Conservation (phyloP, 192 early-diverging fungal genomes). For the Chytriomyces sp. region DNA sequence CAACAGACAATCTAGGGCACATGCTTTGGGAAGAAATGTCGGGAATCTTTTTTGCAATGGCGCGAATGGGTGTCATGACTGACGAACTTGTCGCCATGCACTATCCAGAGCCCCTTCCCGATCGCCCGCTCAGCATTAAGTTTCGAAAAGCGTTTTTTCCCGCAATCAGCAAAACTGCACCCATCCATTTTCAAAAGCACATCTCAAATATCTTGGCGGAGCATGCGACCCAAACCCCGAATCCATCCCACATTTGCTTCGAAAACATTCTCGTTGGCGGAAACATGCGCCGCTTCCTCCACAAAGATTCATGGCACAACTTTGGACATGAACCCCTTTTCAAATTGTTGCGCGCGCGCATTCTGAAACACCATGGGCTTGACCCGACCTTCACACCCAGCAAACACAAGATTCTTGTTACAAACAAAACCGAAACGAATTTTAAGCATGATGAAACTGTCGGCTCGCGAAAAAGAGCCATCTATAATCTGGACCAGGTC, state of each 20-base stretch:
- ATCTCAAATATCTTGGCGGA: constrained; percentile 1
- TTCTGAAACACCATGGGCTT: constrained; percentile 28
- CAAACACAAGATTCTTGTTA: constrained; percentile 40
- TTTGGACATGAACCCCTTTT: constrained; percentile 41
- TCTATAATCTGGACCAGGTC: constrained; percentile 34
- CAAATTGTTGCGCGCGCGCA: constrained; percentile 10
- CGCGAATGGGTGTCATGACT: constrained; percentile 23
- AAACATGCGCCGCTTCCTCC: constrained; percentile 32
- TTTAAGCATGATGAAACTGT: constrained; percentile 15
- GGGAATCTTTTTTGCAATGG: constrained; percentile 30
- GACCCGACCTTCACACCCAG: constrained; percentile 22
- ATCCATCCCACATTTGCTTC: constrained; percentile 28
- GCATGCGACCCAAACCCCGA: not conserved
- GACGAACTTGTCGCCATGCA: constrained; percentile 20
- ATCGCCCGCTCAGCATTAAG: constrained; percentile 21
- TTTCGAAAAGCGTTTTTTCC: constrained; percentile 31
- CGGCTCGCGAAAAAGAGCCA: constrained; percentile 30
- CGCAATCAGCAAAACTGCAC: constrained; percentile 20
- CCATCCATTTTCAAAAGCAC: constrained; percentile 20
- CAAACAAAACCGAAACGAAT: constrained; percentile 36
- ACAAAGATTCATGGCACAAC: constrained; percentile 18
- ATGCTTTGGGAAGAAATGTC: constrained; percentile 40
- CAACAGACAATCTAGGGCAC: constrained; percentile 35
- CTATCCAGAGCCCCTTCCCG: constrained; percentile 22
- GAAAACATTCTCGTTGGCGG: constrained; percentile 33